Conservation (phyloP, 768 basidiomycete genomes). For the Psilocybe cubensis region DNA sequence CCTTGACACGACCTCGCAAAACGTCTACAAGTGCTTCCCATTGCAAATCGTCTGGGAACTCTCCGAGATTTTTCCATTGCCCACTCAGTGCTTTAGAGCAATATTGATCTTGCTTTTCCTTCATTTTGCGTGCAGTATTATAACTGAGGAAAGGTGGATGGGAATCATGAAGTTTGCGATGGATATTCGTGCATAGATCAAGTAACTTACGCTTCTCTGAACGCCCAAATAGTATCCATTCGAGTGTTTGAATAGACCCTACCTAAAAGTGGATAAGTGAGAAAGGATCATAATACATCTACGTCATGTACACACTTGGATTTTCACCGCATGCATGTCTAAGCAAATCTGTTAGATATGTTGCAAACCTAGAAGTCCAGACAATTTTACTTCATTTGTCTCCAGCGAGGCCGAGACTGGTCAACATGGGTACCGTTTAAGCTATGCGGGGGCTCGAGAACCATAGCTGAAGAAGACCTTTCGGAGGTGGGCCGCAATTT, state of each 20-base stretch:
- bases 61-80: constrained; percentile 50
- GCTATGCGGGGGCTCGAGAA: constrained; percentile 72
- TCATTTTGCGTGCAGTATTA: constrained; percentile 63
- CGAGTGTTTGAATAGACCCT: constrained; percentile 50
- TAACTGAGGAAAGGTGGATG: constrained; percentile 46
- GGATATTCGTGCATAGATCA: constrained; percentile 13
- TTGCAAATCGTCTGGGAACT: constrained; percentile 69
- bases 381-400: constrained; percentile 72
- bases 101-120: constrained; percentile 64
- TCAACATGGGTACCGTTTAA: constrained; percentile 47
- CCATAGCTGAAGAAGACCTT: constrained; percentile 71
- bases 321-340: constrained; percentile 61
- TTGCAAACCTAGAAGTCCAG: background rate
- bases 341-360: background rate
- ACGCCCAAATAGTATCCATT: constrained; percentile 71
- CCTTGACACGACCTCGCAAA: constrained; percentile 77
- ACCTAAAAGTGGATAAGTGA: constrained; percentile 28
- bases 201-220: constrained; percentile 53
- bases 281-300: constrained; percentile 3
- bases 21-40: constrained; percentile 80
- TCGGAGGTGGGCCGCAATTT: constrained; percentile 78
- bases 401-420: constrained; percentile 53
- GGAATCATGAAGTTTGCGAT: constrained; percentile 13
- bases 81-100: constrained; percentile 55
- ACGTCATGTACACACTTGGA: constrained; percentile 43